Evolutionary conservation across 129 eudicot species (phyloP), one percentile per base, ranked within the genome.

Genomic region (Escallonia rubra): DNA sequence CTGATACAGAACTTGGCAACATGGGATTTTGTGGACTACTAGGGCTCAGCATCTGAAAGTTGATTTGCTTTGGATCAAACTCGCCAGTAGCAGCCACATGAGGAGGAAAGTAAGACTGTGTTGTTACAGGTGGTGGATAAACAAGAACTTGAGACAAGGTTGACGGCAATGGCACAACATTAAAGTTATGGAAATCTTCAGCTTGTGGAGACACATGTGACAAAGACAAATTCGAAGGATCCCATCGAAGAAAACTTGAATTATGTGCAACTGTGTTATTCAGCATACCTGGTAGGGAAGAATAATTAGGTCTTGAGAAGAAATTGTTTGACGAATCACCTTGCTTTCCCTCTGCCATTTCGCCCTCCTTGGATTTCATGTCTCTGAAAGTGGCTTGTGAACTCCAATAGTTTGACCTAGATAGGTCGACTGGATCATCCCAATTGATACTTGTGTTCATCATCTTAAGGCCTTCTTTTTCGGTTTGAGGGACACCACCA

Each of bases 201-300:
- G 55, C 51, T 48, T 72, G 81, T 59, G 76, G 62, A 73, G 82
- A 74, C 3, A 66, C 66, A 66, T 73, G 86, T 0, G 87, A 74
- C 41, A 71, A 66, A 12, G 83, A 78, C 59, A 83, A 74, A 72
- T 59, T 82, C 0, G 90, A 79, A 76, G 88, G 80, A 79, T 87
- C 83, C 81, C 85, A 70, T 71, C 81, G 75, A 10, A 79, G 52
- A 59, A 81, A 76, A 48, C 57, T 47, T 16, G 90, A 72, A 76
- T 77, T 77, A 55, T 65, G 68, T 50, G 75, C 69, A 39, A 72
- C 58, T 8, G 57, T 66, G 67, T 70, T 79, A 34, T 77, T 82
- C 65, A 82, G 69, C 77, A 79, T 66, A 74, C 81, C 64, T 59
- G 79, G 40, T 15, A 60, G 39, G 2, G 75, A 59, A 63, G 77